Base-by-base conservation (phyloP, 306 rosid species). In the Castanospermum australe region DNA sequence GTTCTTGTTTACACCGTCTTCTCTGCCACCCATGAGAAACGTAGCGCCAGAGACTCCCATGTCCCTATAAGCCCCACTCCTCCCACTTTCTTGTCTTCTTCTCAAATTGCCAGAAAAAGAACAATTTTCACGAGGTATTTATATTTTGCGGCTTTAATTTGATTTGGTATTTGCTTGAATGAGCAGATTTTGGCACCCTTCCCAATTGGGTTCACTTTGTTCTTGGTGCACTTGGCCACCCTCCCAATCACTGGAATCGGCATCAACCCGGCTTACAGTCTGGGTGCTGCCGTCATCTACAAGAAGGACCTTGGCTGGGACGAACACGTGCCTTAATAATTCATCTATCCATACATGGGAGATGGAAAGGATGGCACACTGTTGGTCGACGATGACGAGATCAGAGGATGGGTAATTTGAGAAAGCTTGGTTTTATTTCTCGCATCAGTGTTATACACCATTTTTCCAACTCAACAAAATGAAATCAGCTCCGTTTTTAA, bases 281-380 rank as follows among this genome's bases (percentile, higher is more conserved):
- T 77, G 13, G 81, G 81, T 8, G 74, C 81, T 1, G 75, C 81
- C 55, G 14, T 77, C 55, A 51, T 77, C 72, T 77, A 18, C 75
- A 77, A 77, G 75, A 52, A 65, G 11, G 67, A 65, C 28, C 44
- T 8, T 1, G 81, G 73, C 42, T 77, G 81, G 81, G 42, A 77
- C 4, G 81, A 77, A 2, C 81, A 48, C 28, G 81, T 77, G 25
- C 24, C 75, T 52, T n/a, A 15, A 8, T 1, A 24, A 5, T n/a
- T n/a, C n/a, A n/a, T n/a, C n/a, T n/a, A n/a, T n/a, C n/a, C n/a
- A n/a, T n/a, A n/a, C n/a, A n/a, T n/a, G n/a, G n/a, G n/a, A n/a
- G n/a, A n/a, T n/a, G n/a, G n/a, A n/a, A n/a, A n/a, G n/a, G n/a
- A n/a, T n/a, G n/a, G n/a, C n/a, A n/a, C n/a, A n/a, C n/a, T n/a